Conservation (phyloP, 306 rosid genomes). For the Prunus davidiana region DNA sequence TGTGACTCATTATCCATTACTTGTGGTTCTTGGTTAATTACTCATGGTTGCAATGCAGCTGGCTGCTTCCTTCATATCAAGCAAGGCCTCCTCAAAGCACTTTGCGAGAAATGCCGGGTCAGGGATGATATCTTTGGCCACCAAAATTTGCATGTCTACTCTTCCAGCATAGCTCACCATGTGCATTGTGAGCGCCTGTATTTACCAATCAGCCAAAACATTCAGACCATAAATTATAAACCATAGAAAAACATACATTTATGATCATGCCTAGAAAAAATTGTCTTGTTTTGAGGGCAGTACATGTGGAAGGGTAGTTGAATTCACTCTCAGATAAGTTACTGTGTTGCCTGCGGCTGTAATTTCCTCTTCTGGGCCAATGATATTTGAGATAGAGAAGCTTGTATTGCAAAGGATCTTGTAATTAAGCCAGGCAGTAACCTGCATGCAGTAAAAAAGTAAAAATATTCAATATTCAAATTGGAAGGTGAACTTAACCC, state of each 20-base stretch:
- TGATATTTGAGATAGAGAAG: slow-evolving; percentile 74
- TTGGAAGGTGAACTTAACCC: background rate
- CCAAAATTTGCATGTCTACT: slow-evolving; percentile 89
- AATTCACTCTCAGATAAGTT: slow-evolving; percentile 59
- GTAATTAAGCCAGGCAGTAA: slow-evolving; percentile 60
- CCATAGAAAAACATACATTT: background rate
- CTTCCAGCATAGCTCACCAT: slow-evolving; percentile 88
- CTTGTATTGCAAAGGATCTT: slow-evolving; percentile 70
- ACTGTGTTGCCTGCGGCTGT: slow-evolving; percentile 63
- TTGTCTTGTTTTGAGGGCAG: background rate
- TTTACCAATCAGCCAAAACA: slow-evolving; percentile 17
- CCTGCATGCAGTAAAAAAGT: slow-evolving; percentile 32
- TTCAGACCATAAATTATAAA: background rate
- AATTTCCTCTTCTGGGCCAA: slow-evolving; percentile 83
- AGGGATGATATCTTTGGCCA: slow-evolving; percentile 83
- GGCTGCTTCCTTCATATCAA: slow-evolving; percentile 66
- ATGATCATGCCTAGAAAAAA: too few relatives aligned
- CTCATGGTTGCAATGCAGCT: background rate
- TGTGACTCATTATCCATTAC: too few relatives aligned
- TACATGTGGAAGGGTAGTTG: slow-evolving; percentile 82
- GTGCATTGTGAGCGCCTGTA: slow-evolving; percentile 76
- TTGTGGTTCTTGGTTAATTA: too few relatives aligned
- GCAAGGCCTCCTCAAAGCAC: slow-evolving; percentile 82
- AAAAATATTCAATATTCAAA: background rate
- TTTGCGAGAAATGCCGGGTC: slow-evolving; percentile 78